Evolutionary conservation across 331 rosid genomes (phyloP), one percentile per base, ranked within the genome.

Genomic region (Acacia concinna): DNA sequence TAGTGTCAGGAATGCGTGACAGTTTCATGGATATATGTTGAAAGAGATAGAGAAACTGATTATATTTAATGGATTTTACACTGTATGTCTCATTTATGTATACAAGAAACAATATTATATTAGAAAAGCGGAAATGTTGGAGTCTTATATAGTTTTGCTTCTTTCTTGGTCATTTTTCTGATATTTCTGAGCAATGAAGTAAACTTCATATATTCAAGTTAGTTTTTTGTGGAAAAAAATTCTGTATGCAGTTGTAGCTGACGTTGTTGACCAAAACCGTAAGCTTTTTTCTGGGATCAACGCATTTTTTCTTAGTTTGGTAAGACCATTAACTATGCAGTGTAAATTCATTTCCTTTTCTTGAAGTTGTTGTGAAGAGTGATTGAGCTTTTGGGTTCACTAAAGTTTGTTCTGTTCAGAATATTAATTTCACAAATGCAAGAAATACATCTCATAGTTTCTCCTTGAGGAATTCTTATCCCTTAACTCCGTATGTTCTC

Each of bases 301-400:
- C 83, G 95, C 97, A 23, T 44, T 94, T 65, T 87, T 88, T 40
- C 97, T 94, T 77, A 85, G 97, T 80, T 80, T 92, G 59, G 98
- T 92, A 93, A 84, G 94, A 41, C 69, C 43, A 11, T 38, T 74
- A 46, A 46, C 90, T 76, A 75, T 62, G 46, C 44, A 5, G 43
- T 62, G 74, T 75, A 74, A 68, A 46, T 37, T 64, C 54, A 46
- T 77, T 76, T 77, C 69, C 23, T 78, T 78, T 78, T 68, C 43
- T 37, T 34, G 12, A 28, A 15, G 75, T 47, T 75, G 44, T 27
- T 54, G 38, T 38, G 60, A 78, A 76, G 38, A 66, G 49, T 77
- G 41, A 54, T 40, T 51, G 44, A 41, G 71, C 49, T 64, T 54
- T 51, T 41, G 34, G 4, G 66, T 4, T 9, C 67, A 31, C 17